These are phyloP conservation scores for Botrytis cinerea DNA, from an alignment of 2,329 filamentous ascomycete genomes.

Conservation along the genomic window DNA sequence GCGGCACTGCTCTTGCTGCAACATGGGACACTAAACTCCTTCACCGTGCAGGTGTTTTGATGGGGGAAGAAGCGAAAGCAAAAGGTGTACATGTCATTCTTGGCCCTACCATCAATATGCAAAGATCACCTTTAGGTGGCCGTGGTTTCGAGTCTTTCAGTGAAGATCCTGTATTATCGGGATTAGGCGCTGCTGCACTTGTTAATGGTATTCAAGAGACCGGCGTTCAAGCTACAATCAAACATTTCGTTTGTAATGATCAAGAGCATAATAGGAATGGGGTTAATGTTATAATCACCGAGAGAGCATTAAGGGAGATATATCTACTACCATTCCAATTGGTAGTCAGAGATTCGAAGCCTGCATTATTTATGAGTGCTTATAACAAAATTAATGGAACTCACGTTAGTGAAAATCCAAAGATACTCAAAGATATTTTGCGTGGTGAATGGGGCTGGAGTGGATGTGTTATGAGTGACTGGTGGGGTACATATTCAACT, in stretches of 20 bases:
- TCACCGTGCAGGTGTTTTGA: constrained; percentile 62
- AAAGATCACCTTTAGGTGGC: constrained; percentile 60
- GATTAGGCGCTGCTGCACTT: constrained; percentile 55
- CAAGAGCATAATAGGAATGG: constrained; percentile 60
- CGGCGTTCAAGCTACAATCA: constrained; percentile 58
- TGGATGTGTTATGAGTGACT: constrained; percentile 61
- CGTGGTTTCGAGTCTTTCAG: constrained; percentile 61
- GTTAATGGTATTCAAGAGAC: constrained; percentile 58
- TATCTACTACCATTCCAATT: constrained; percentile 61
- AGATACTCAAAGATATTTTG: constrained; percentile 53
- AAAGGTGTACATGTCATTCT: constrained; percentile 65
- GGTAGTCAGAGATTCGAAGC: constrained; percentile 52
- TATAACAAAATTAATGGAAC: constrained; percentile 62
- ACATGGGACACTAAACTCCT: constrained; percentile 67
- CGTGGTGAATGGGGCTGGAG: constrained; percentile 60
- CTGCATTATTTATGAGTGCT: constrained; percentile 58
- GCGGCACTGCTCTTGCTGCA: constrained; percentile 54
- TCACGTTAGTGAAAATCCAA: constrained; percentile 56
- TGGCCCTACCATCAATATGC: constrained; percentile 65
- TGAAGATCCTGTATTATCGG: constrained; percentile 59
- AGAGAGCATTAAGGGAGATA: constrained; percentile 59
- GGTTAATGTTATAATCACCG: constrained; percentile 56
- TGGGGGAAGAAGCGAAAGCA: constrained; percentile 65
- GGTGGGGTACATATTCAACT: constrained; percentile 46
- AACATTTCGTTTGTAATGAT: constrained; percentile 64